Base-by-base conservation (phyloP, 352 stramenopile genomes). In the Phytophthora sojae region DNA sequence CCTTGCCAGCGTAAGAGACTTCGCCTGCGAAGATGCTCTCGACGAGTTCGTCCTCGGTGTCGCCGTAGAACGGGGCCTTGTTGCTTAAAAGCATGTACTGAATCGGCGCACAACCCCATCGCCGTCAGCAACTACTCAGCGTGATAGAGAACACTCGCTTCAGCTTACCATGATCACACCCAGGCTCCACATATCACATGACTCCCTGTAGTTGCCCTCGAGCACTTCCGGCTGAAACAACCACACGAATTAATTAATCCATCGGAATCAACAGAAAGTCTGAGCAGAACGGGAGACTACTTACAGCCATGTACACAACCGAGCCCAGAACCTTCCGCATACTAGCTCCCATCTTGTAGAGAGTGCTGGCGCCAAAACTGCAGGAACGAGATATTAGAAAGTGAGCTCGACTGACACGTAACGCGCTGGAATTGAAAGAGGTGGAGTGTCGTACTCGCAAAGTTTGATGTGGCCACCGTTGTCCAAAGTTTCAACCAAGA, bases 81-180 rank as follows among this genome's bases (percentile, higher is more conserved):
- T 93, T 93, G 79, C 85, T 94, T 53, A 95, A 69, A 25, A 95
- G 79, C 88, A 94, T 95, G 68, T 87, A 95, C 87, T 93, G 42
- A 17, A 12, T 12, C 17, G 11, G 39, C 37, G 14, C 14, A n/a
- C 37, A 44, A 21, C 21, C 21, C 21, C 37, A 12, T 44, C 37
- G 37, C 14, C 9, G 37, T 44, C 17, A 47, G 39, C 32, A 7
- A 6, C 7, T 35, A 35, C 30, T 35, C 30, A 9, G 0, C 4
- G 9, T 39, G 7, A 14, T 12, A 39, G 3, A 39, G 11, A 14
- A 21, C 21, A 21, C 21, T 21, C 21, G 32, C 32, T 39, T 3
- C 8, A 39, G 32, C 11, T 42, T 67, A 91, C 86, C 87, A 94
- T 95, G 62, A 94, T 90, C 19, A 95, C 81, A 9, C 88, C 88